These are phyloP conservation scores for Striga asiatica DNA, from an alignment of 257 asterid species.

Conservation along the genomic window DNA sequence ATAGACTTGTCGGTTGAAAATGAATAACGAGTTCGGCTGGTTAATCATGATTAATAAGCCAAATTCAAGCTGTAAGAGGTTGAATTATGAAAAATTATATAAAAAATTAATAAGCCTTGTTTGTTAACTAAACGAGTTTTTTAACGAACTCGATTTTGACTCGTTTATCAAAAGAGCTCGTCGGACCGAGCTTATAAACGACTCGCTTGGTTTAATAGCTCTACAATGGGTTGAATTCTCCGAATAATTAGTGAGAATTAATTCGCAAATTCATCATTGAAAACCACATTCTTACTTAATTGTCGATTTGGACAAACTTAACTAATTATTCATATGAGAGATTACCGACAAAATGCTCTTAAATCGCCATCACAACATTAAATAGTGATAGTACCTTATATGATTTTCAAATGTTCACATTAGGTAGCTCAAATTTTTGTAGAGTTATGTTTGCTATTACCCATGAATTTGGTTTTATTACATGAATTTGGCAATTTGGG, in stretches of 20 bases:
- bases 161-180: too few species aligned
- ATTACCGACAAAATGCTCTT: conserved; percentile 16
- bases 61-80: too few species aligned
- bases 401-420: neutral
- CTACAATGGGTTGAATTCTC: too few species aligned
- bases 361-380: conserved; percentile 9
- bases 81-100: too few species aligned
- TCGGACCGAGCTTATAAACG: too few species aligned
- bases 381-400: neutral
- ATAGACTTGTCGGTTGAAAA: neutral
- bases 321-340: conserved; percentile 3
- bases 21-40: neutral
- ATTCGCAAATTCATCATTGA: neutral
- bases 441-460: neutral
- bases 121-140: too few species aligned
- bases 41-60: too few species aligned
- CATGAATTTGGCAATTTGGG: neutral
- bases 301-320: conserved; percentile 1
- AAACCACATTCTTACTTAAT: neutral
- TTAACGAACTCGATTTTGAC: too few species aligned
- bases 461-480: neutral
- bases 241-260: neutral
- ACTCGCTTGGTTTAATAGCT: too few species aligned
- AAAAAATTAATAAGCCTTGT: too few species aligned
- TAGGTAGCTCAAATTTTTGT: neutral